Evolutionary conservation across 1,284 basidiomycete genomes (phyloP).

Genomic region (Ganoderma lingzhi): DNA sequence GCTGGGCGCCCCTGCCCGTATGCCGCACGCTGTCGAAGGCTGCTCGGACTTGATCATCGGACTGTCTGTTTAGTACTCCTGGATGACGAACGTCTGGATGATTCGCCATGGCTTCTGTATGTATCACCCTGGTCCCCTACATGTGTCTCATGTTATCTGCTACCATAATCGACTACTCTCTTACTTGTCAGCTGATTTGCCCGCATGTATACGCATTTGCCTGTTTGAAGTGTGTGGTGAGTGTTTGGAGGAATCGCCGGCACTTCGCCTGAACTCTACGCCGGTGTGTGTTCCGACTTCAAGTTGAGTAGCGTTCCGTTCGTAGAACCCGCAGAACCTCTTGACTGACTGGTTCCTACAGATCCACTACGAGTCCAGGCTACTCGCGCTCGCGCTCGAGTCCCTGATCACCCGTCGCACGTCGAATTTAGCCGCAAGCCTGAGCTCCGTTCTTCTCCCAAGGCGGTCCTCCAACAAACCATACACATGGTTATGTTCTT

Average conservation of each 20-base stretch:
- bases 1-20: background rate
- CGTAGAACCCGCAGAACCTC: background rate
- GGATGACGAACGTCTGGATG: background rate
- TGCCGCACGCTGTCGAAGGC: constrained; percentile 3
- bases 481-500: background rate
- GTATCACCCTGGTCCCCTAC: background rate
- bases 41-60: constrained; percentile 3
- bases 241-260: background rate
- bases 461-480: background rate
- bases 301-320: background rate
- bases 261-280: background rate
- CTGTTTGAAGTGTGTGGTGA: background rate
- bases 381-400: background rate
- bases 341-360: background rate
- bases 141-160: constrained; percentile 10
- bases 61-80: constrained; percentile 4
- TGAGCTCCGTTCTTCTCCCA: background rate
- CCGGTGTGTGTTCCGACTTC: background rate
- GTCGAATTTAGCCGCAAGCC: background rate
- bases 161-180: background rate
- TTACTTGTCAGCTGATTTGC: background rate
- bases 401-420: background rate
- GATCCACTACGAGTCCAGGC: background rate
- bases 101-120: constrained; percentile 6
- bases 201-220: background rate